Evolutionary conservation across 345 rosid genomes (phyloP).

Genomic region (Corchorus olitorius): DNA sequence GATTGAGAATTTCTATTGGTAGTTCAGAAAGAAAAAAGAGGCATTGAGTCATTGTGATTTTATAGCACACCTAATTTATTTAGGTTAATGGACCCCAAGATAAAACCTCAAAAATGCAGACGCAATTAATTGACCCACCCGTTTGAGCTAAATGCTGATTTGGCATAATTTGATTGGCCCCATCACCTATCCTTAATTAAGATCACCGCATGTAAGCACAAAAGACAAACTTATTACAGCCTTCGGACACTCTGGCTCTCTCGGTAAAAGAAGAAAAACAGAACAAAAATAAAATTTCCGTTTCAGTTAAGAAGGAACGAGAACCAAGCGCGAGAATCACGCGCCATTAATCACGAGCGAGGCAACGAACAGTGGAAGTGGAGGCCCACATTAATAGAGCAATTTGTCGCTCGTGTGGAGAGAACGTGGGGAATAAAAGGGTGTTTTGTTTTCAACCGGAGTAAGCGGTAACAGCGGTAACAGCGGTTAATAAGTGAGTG

Average conservation of each 20-base stretch:
- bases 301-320: neutral
- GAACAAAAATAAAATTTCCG: neutral
- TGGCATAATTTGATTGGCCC: neutral
- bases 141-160: neutral
- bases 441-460: neutral
- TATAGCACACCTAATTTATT: neutral
- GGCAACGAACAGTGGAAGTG: neutral
- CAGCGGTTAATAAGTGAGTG: neutral
- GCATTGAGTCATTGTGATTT: neutral
- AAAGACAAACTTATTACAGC: neutral
- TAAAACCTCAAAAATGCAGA: neutral
- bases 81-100: neutral
- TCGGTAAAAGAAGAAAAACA: neutral
- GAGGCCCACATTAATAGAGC: neutral
- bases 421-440: neutral
- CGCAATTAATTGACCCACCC: neutral
- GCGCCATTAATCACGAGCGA: neutral
- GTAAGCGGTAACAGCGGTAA: neutral
- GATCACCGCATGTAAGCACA: neutral
- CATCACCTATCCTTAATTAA: neutral
- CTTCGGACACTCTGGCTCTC: neutral
- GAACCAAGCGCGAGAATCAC: conserved; percentile 5
- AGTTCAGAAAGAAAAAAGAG: neutral
- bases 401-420: neutral
- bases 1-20: neutral